These are phyloP conservation scores for Zygosaccharomyces lentus DNA, from an alignment of 805 yeast species.

Conservation along the genomic window DNA sequence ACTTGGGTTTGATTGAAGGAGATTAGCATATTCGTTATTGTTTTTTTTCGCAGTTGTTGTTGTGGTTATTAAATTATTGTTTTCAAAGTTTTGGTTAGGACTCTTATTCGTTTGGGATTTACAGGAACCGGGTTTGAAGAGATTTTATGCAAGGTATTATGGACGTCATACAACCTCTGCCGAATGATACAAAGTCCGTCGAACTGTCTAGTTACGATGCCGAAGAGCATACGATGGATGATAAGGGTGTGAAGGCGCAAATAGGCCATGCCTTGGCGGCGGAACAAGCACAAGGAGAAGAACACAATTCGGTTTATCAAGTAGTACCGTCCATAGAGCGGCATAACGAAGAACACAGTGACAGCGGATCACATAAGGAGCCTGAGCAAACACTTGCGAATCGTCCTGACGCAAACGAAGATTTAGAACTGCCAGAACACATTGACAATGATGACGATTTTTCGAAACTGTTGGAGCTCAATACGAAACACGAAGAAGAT, in stretches of 20 bases:
- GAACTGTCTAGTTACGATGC: conserved; percentile 3
- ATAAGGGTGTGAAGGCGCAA: conserved; percentile 4
- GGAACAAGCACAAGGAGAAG: conserved; percentile 2
- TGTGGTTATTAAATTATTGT: not conserved
- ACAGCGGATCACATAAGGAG: conserved; percentile 9
- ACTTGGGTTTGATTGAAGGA: no score
- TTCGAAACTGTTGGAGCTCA: conserved; percentile 32
- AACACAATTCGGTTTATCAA: not conserved
- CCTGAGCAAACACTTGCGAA: conserved; percentile 5
- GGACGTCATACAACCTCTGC: conserved; percentile 11
- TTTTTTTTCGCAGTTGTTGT: not conserved
- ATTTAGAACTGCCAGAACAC: conserved; percentile 24
- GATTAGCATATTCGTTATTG: not conserved
- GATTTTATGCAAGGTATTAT: conserved; percentile 3
- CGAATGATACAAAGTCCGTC: conserved; percentile 9
- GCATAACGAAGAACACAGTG: conserved; percentile 1
- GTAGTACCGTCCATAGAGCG: conserved; percentile 8
- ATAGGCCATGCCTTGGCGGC: conserved; percentile 1
- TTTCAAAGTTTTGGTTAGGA: not conserved
- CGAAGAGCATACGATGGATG: not conserved
- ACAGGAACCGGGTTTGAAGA: not conserved
- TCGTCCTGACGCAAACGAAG: conserved; percentile 12
- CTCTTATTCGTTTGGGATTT: not conserved
- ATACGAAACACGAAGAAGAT: conserved; percentile 32
- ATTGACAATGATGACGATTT: conserved; percentile 31